These are phyloP conservation scores for Ochromonas danica DNA, from an alignment of 108 stramenopile genomes.

Conservation along the genomic window DNA sequence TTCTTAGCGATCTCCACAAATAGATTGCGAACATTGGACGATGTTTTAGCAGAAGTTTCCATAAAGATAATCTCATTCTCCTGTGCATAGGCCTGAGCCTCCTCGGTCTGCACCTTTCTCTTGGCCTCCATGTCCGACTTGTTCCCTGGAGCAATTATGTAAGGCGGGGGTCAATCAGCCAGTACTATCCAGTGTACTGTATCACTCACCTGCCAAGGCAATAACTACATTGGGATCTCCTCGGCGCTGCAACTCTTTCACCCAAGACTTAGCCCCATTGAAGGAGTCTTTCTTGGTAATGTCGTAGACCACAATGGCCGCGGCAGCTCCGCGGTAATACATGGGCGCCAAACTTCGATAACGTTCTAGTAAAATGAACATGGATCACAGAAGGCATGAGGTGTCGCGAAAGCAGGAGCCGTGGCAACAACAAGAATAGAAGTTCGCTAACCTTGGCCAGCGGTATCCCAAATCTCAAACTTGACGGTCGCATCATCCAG, in stretches of 20 bases:
- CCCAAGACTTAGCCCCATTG: slow-evolving; percentile 95
- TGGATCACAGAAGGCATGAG: not conserved
- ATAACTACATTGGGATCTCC: slow-evolving; percentile 97
- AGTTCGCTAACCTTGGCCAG: slow-evolving; percentile 45
- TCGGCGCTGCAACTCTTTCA: slow-evolving; percentile 94
- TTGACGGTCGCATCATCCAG: slow-evolving; percentile 90
- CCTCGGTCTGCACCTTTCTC: slow-evolving; percentile 57
- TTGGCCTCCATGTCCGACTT: slow-evolving; percentile 50
- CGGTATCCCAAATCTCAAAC: slow-evolving; percentile 96
- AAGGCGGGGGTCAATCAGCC: no score
- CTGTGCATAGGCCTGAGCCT: slow-evolving; percentile 85
- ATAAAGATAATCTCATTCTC: slow-evolving; percentile 88
- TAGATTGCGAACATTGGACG: slow-evolving; percentile 80
- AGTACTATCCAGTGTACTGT: no score
- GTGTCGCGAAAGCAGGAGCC: no score
- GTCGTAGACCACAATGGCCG: slow-evolving; percentile 91
- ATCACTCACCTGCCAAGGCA: slow-evolving; percentile 90
- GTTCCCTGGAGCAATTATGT: no score
- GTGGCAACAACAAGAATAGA: not conserved
- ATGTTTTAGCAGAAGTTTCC: slow-evolving; percentile 93
- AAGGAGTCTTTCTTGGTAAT: slow-evolving; percentile 89
- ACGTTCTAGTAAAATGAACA: slow-evolving; percentile 41
- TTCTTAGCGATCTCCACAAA: slow-evolving; percentile 83
- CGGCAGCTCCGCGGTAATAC: slow-evolving; percentile 83
- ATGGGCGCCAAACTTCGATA: slow-evolving; percentile 78